phyloP scores from a whole-genome alignment of 306 rosid genomes.

The Cucumis hystrix region DNA sequence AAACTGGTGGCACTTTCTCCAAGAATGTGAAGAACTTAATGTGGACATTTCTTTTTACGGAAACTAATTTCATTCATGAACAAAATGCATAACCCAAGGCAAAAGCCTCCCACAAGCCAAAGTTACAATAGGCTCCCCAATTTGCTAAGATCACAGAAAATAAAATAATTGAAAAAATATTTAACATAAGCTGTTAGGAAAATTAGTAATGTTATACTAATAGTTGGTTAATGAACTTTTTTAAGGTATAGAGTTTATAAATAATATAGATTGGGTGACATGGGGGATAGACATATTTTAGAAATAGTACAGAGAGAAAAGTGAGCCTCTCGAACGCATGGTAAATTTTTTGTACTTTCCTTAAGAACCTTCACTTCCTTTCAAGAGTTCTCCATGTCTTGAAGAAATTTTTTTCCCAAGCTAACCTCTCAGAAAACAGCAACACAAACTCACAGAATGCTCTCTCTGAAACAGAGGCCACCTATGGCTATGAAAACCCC shows the following conservation, averaged over 20 bases:
- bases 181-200: neutral
- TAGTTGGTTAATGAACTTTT: neutral
- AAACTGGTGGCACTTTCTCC: neutral
- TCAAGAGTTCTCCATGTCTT: neutral
- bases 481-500: neutral
- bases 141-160: neutral
- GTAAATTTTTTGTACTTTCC: neutral
- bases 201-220: neutral
- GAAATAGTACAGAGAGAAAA: neutral
- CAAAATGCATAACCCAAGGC: neutral
- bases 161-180: neutral
- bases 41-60: neutral
- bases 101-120: neutral
- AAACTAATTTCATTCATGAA: neutral
- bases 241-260: neutral
- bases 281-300: neutral
- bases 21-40: neutral
- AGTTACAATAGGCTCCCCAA: neutral
- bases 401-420: neutral
- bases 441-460: neutral
- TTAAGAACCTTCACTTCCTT: neutral
- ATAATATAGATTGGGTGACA: neutral
- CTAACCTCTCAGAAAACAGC: neutral
- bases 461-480: neutral
- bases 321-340: neutral